Conservation (phyloP, 2,329 filamentous ascomycete genomes). For the Penicillium sp. region DNA sequence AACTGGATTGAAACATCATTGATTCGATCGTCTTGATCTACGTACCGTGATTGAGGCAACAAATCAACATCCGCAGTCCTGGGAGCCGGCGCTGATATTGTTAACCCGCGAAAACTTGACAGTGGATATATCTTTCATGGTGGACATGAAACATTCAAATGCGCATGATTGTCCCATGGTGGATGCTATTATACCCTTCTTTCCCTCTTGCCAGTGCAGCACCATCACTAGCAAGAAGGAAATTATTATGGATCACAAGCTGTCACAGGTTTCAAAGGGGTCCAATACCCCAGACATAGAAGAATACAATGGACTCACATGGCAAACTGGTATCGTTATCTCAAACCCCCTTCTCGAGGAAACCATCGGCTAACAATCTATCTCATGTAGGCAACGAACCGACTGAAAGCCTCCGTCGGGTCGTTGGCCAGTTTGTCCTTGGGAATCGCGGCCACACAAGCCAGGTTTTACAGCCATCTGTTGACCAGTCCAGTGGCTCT, state of each 20-base stretch:
- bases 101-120: background rate
- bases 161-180: background rate
- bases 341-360: background rate
- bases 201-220: background rate
- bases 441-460: background rate
- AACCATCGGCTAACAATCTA: background rate
- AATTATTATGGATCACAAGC: background rate
- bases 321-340: background rate
- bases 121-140: background rate
- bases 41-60: too few relatives aligned
- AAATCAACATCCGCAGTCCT: background rate
- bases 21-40: too few relatives aligned
- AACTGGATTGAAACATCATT: too few relatives aligned
- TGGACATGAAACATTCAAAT: background rate
- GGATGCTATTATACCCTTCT: background rate
- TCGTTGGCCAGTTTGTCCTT: background rate
- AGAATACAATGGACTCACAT: background rate
- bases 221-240: background rate
- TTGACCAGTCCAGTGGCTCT: background rate
- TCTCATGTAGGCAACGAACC: background rate
- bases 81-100: background rate
- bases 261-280: background rate
- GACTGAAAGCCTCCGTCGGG: background rate
- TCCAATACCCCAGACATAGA: background rate
- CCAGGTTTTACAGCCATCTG: background rate